Base-by-base conservation (phyloP, 2,329 filamentous ascomycete genomes). In the Drechslerella dactyloides region DNA sequence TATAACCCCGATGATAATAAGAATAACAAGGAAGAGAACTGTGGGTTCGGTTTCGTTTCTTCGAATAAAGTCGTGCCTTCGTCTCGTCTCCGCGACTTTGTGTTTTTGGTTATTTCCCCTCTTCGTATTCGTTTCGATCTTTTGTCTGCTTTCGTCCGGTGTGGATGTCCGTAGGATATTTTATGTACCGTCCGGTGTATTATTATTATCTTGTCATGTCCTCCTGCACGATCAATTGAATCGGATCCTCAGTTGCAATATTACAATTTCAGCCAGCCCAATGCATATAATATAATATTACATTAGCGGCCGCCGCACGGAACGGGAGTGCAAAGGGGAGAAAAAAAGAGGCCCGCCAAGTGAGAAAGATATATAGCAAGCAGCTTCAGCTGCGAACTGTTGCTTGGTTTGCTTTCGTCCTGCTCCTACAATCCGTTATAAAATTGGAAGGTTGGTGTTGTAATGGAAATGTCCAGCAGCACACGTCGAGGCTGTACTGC, bases 261-360 rank as follows among this genome's bases (percentile, higher is more conserved):
- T 48, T 23, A 48, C 44, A 48, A 48, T 48, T n/a, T 48, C 44
- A 48, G 44, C 44, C 44, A 48, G 44, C 44, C 44, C 19, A 11
- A 48, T 48, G 44, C 44, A 48, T 21, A 48, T 48, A 48, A 42
- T 37, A 37, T 37, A 37, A 37, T n/a, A 48, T 48, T 48, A 48
- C 44, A 48, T 48, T 48, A 23, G 11, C 44, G 17, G 44, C 44
- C n/a, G 44, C 44, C 27, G 27, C 27, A 33, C 27, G 27, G 27
- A 33, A 8, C 4, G 8, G 8, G 27, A 33, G 27, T 3, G 27
- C 27, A 33, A 8, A 33, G 8, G 27, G 17, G 44, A 21, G 44
- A 11, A 48, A 17, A 10, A 11, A 48, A 17, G 4, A 17, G 37
- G 4, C 4, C 15, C 44, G 19, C 44, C 44, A 21, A 21, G 19